Percentiles rank a stretch among this genome's conserved stretches.
Conservation (phyloP, 768 basidiomycete genomes). For the Cubamyces sp. region DNA sequence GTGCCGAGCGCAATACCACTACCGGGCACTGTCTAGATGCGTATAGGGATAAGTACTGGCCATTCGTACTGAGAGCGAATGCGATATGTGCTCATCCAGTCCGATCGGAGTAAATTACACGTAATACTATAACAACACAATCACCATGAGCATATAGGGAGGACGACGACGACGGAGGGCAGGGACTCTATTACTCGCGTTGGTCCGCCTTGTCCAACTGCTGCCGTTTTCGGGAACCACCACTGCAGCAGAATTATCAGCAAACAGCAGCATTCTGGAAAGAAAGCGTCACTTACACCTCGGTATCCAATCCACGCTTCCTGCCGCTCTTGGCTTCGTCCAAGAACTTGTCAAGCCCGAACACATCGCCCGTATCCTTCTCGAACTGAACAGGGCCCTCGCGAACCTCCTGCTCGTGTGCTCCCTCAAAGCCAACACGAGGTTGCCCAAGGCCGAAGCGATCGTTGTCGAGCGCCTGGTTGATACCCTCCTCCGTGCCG, state of each 20-base stretch:
- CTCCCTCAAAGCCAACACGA: slow-evolving; percentile 88
- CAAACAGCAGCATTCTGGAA: background rate
- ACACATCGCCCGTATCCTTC: slow-evolving; percentile 96
- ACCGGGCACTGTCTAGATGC: too few species aligned
- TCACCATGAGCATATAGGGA: slow-evolving; percentile 3
- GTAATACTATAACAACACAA: slow-evolving; percentile 21
- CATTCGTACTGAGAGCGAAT: background rate
- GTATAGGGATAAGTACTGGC: background rate
- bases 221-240: slow-evolving; percentile 66
- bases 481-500: slow-evolving; percentile 95
- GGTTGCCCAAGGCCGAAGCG: slow-evolving; percentile 89
- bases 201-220: slow-evolving; percentile 68
- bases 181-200: slow-evolving; percentile 33
- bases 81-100: background rate
- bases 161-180: background rate
- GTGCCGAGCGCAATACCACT: background rate
- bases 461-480: slow-evolving; percentile 88
- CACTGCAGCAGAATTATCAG: slow-evolving; percentile 38
- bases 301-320: slow-evolving; percentile 84
- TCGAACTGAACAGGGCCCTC: slow-evolving; percentile 99
- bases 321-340: slow-evolving; percentile 96
- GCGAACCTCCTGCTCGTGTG: slow-evolving; percentile 78
- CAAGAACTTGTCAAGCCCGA: slow-evolving; percentile 95
- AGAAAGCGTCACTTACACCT: slow-evolving; percentile 51
- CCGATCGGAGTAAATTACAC: slow-evolving; percentile 19